Evolutionary conservation across 202 grass and related monocot genomes (phyloP).

Genomic region (Cymbopogon flexuosus): DNA sequence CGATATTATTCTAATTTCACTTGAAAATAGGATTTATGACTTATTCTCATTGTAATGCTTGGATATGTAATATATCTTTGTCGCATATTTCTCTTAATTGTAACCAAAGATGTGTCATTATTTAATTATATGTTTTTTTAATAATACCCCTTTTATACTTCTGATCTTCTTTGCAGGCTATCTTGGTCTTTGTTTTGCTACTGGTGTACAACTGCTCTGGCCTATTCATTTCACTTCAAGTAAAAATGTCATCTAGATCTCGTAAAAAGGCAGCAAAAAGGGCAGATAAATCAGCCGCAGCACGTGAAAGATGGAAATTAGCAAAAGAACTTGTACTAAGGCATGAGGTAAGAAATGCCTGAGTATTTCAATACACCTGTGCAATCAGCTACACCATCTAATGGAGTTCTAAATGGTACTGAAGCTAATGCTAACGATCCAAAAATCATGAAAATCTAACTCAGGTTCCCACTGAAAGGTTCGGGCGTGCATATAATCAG

Average conservation of each 20-base stretch:
- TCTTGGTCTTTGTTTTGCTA: slow-evolving; percentile 44
- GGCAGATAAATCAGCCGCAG: slow-evolving; percentile 48
- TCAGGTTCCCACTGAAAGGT: slow-evolving; percentile 46
- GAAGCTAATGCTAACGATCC: slow-evolving; percentile 34
- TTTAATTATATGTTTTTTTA: not conserved
- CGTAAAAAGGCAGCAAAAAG: slow-evolving; percentile 61
- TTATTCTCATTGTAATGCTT: slow-evolving; percentile 1
- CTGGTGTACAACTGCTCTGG: slow-evolving; percentile 71
- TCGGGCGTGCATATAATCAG: slow-evolving; percentile 51
- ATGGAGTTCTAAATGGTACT: slow-evolving; percentile 15
- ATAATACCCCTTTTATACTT: not conserved
- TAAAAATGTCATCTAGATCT: slow-evolving; percentile 48
- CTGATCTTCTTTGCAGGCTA: slow-evolving; percentile 43
- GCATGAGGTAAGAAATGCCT: slow-evolving; percentile 31
- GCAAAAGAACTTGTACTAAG: slow-evolving; percentile 48
- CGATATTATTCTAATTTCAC: not conserved
- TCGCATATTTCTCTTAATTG: not conserved
- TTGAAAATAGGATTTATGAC: not conserved
- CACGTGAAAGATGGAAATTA: slow-evolving; percentile 64
- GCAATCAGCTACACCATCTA: slow-evolving; percentile 33
- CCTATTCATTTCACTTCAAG: slow-evolving; percentile 49
- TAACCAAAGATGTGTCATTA: not conserved
- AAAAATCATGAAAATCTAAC: slow-evolving; percentile 38
- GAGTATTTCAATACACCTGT: slow-evolving; percentile 15
- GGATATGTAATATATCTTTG: not conserved